Percentiles rank a stretch among this genome's conserved stretches.
Evolutionary conservation across 2,329 filamentous ascomycete species (phyloP).

Genomic region (Talaromyces sp.): DNA sequence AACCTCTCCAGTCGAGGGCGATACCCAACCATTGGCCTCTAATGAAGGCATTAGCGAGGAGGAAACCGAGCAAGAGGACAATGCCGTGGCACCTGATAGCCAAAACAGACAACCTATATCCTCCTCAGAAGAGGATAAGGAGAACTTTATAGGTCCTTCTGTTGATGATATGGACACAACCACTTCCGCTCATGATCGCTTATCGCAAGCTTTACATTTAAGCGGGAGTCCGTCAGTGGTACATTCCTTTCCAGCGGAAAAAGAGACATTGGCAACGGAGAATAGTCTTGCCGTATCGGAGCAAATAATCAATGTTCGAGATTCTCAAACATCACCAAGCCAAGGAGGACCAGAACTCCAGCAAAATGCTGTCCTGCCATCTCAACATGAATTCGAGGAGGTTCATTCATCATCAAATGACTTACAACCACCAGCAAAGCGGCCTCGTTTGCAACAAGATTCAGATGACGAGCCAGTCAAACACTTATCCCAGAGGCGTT

Average conservation of each 20-base stretch:
- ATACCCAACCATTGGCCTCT: slow-evolving; percentile 14
- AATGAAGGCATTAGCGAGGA: slow-evolving; percentile 31
- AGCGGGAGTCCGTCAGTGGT: slow-evolving; percentile 14
- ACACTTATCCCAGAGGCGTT: not conserved
- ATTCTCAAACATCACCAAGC: slow-evolving; percentile 30
- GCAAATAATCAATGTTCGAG: slow-evolving; percentile 29
- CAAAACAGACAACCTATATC: slow-evolving; percentile 23
- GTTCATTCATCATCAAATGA: slow-evolving; percentile 7
- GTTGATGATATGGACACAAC: slow-evolving; percentile 23
- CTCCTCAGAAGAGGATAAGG: slow-evolving; percentile 41
- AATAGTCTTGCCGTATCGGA: slow-evolving; percentile 16
- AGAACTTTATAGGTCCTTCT: slow-evolving; percentile 33
- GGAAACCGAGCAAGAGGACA: slow-evolving; percentile 44
- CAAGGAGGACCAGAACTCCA: not conserved
- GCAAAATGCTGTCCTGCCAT: slow-evolving; percentile 7
- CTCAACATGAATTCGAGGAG: slow-evolving; percentile 2
- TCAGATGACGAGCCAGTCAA: not conserved
- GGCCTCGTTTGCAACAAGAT: not conserved
- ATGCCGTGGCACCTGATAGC: slow-evolving; percentile 20
- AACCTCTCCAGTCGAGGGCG: slow-evolving; percentile 10
- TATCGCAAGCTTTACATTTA: slow-evolving; percentile 32
- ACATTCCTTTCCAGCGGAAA: slow-evolving; percentile 4
- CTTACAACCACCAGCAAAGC: slow-evolving; percentile 4
- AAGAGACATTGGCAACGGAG: not conserved
- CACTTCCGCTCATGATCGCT: slow-evolving; percentile 29